A percentile compares a stretch with the other conserved stretches of the same genome.
phyloP scores from a whole-genome alignment of 78 protist species.

The Speleostelium caveatum region DNA sequence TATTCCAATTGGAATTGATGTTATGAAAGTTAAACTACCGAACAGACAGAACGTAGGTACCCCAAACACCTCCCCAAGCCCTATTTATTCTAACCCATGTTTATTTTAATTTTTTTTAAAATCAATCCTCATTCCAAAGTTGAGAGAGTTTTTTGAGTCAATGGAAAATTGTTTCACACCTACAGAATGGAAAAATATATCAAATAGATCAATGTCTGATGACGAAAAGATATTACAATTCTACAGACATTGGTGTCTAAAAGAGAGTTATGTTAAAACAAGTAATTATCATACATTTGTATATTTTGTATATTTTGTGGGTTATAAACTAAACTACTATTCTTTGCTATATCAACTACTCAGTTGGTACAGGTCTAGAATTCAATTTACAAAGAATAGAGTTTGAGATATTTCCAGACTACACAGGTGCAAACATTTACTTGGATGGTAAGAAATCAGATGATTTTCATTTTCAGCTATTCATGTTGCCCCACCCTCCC shows the following conservation, averaged over 20 bases:
- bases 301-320: neutral
- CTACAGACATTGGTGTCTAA: conserved; percentile 70
- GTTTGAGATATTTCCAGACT: neutral
- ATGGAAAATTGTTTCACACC: conserved; percentile 54
- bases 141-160: conserved; percentile 17
- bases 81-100: neutral
- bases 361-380: conserved; percentile 53
- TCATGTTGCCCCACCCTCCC: too few relatives aligned
- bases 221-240: neutral
- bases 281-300: neutral
- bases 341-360: neutral
- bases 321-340: neutral
- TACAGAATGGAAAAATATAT: conserved; percentile 39
- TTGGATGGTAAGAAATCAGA: neutral
- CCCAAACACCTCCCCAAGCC: neutral
- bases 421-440: neutral
- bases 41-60: neutral
- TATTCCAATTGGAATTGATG: conserved; percentile 48
- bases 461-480: neutral
- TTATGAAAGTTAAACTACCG: conserved; percentile 46
- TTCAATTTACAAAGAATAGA: conserved; percentile 12
- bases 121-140: neutral
- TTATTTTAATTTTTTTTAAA: neutral
- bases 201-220: neutral
- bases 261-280: conserved; percentile 66